A percentile compares a stretch with the other conserved stretches of the same genome.
Evolutionary conservation across 257 asterid species (phyloP).

Genomic region (Solanum tacnaense): DNA sequence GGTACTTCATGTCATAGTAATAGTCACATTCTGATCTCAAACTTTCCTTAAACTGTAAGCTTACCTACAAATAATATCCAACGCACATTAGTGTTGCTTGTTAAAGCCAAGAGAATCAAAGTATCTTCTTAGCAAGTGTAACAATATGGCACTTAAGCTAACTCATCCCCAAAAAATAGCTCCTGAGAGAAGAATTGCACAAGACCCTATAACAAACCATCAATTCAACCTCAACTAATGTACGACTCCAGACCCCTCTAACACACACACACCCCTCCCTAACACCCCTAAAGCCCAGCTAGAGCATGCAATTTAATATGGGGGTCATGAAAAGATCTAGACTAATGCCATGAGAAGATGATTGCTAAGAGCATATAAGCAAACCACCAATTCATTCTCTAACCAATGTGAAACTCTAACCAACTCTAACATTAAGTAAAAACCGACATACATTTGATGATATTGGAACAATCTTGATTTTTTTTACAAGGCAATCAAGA

Average conservation of each 20-base stretch:
- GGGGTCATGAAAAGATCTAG: neutral
- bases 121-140: neutral
- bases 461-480: slow-evolving; percentile 21
- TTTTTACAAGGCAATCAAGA: slow-evolving; percentile 44
- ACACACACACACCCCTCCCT: neutral
- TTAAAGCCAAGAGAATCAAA: neutral
- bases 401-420: neutral
- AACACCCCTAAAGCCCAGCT: neutral
- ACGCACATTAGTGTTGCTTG: neutral
- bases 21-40: slow-evolving; percentile 25
- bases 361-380: neutral
- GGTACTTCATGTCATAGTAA: slow-evolving; percentile 54
- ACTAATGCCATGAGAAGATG: neutral
- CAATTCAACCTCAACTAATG: neutral
- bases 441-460: slow-evolving; percentile 32
- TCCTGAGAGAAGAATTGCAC: neutral
- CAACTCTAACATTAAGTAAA: neutral
- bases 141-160: neutral
- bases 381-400: neutral
- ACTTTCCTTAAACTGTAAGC: neutral
- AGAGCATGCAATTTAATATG: neutral
- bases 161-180: neutral
- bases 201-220: neutral
- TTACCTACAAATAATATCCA: slow-evolving; percentile 22
- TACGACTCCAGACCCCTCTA: neutral